Evolutionary conservation across 345 rosid species (phyloP).

Genomic region (Lepidium sativum): DNA sequence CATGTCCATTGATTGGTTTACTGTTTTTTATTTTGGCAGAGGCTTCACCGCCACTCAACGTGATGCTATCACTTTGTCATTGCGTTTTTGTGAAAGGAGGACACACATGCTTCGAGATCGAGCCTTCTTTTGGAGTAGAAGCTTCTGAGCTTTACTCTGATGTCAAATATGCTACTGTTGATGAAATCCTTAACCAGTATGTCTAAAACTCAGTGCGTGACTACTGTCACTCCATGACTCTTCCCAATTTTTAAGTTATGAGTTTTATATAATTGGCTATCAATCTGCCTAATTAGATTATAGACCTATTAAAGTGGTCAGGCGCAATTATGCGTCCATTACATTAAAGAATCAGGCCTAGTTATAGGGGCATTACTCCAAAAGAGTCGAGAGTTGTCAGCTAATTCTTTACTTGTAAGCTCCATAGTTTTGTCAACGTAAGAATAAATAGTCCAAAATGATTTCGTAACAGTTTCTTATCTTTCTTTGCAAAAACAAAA

Average conservation of each 20-base stretch:
- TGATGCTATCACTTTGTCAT: slow-evolving; percentile 32
- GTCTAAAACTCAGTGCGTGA: slow-evolving; percentile 15
- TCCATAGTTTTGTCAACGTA: slow-evolving; percentile 16
- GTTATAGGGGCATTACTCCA: no score
- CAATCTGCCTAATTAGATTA: background rate
- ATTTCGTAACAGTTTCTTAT: slow-evolving; percentile 3
- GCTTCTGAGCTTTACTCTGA: slow-evolving; percentile 44
- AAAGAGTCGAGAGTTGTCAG: no score
- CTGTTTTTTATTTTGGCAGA: slow-evolving; percentile 21
- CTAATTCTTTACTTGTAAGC: background rate
- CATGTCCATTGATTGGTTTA: background rate
- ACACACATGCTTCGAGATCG: slow-evolving; percentile 40
- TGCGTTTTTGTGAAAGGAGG: slow-evolving; percentile 45
- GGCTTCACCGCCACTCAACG: slow-evolving; percentile 27
- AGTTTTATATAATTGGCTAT: background rate
- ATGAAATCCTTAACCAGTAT: slow-evolving; percentile 35
- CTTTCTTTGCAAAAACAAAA: slow-evolving; percentile 1
- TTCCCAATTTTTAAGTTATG: background rate
- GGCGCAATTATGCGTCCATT: no score
- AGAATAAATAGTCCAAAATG: background rate
- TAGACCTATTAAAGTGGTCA: no score
- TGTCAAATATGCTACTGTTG: slow-evolving; percentile 42
- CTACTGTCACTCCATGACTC: background rate
- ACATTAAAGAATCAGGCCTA: no score
- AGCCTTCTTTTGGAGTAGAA: slow-evolving; percentile 42